Evolutionary conservation across 1,284 basidiomycete genomes (phyloP).

Genomic region (Filobasidium uniguttulatum): DNA sequence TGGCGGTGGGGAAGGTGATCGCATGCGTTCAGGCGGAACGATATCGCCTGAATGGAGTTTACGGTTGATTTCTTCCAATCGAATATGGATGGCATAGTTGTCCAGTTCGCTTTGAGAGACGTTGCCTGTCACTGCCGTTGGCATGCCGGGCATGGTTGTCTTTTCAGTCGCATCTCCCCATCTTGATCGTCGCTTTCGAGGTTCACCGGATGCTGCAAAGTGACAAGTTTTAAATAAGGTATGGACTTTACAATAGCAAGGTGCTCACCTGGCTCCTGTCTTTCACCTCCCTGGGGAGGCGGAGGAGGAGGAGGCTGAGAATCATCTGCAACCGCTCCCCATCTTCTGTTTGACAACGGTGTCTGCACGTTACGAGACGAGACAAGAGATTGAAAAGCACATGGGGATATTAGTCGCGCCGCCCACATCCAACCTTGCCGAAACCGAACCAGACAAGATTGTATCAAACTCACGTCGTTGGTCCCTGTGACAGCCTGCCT

Average conservation of each 20-base stretch:
- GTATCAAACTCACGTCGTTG: conserved; percentile 35
- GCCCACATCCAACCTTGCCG: background rate
- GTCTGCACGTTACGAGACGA: conserved; percentile 20
- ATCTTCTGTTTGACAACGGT: conserved; percentile 56
- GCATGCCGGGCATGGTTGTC: conserved; percentile 71
- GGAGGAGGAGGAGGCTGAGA: conserved; percentile 49
- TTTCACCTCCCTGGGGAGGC: conserved; percentile 29
- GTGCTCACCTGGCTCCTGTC: conserved; percentile 13
- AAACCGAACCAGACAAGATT: background rate
- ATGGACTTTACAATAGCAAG: background rate
- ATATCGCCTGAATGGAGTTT: conserved; percentile 89
- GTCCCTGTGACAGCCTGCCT: conserved; percentile 34
- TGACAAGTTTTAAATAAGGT: background rate
- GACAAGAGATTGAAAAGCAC: background rate
- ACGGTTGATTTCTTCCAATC: conserved; percentile 92
- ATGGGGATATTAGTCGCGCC: background rate
- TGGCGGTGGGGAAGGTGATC: conserved; percentile 90
- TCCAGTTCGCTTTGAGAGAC: conserved; percentile 86
- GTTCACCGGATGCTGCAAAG: conserved; percentile 51
- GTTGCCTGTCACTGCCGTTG: conserved; percentile 81
- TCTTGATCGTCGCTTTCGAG: conserved; percentile 82
- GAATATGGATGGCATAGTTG: conserved; percentile 84
- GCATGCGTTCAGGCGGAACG: conserved; percentile 86
- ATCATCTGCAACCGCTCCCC: conserved; percentile 61
- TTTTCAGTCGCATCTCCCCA: conserved; percentile 78